Base-by-base conservation (phyloP, 2,329 filamentous ascomycete species). In the Botrytis pseudocinerea region DNA sequence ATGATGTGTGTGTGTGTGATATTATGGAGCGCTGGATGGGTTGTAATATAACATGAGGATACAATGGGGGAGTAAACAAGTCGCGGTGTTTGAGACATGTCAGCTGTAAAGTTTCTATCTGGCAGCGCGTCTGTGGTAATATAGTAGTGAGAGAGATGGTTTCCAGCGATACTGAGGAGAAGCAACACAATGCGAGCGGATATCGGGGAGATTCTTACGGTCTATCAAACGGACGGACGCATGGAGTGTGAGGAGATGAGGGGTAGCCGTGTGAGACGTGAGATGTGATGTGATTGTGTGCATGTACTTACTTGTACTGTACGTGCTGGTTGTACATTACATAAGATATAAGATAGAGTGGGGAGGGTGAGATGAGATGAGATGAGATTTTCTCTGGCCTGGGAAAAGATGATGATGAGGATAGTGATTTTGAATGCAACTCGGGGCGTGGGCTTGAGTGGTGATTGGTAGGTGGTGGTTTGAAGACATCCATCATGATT, bases 301-400 rank as follows among this genome's bases (percentile, higher is more conserved):
- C 25, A n/a, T n/a, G 7, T 51, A n/a, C 42, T 28, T 42, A 35
- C 25, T 51, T 28, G 4, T 54, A 54, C 48, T 51, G 48, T 51
- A 25, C 25, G 44, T 60, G 54, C 51, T 16, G 38, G 38, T n/a
- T 70, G 28, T 46, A 40, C 28, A 51, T 71, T 71, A 71, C 60
- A 65, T 71, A 65, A 71, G 70, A 71, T 66, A 48, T 40, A 44
- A 54, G 48, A 54, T 54, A 16, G 48, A n/a, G 68, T 65, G 44
- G 59, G 69, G 59, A 65, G 18, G 44, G 28, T 63, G 54, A 42
- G 69, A 54, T 40, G 54, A 35, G 51, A 32, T 70, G 54, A 65
- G 35, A 65, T 71, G 40, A 71, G 69, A 71, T 57, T 38, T 25
- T 35, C 14, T 44, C 38, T 51, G 62, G 62, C 28, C 38, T 68